Base-by-base conservation (phyloP, 176 grass and related monocot genomes). In the Poa pratensis region DNA sequence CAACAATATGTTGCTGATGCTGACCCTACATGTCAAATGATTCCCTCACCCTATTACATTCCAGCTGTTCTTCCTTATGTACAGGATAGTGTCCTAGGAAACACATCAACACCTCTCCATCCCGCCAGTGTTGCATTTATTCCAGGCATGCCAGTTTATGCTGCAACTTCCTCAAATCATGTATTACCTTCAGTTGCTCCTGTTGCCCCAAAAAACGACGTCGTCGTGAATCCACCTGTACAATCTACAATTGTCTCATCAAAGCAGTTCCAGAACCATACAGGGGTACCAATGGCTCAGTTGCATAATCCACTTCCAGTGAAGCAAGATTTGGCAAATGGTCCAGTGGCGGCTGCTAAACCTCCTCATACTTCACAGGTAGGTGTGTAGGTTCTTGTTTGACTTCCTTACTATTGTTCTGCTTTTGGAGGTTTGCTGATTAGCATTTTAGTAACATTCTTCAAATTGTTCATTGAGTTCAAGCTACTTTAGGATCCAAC, bases 181-280 rank as follows among this genome's bases (percentile, higher is more conserved):
- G 30, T 51, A 73, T 63, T 88, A 42, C 75, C 78, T 45, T 75
- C 52, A 61, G 62, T 87, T 80, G 65, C 68, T 40, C 63, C 87
- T 63, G 50, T 83, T 8, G 70, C 64, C 85, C 82, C 26, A 5
- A 92, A 89, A 78, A 80, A 65, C 34, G 77, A 70, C 45, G 26
- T 79, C 46, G 64, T 58, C 43, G 5, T 69, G 35, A 84, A 79
- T 90, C 68, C 79, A 77, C 82, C 82, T 34, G 35, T 79, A 67
- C 90, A 90, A 71, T 82, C 82, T 54, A 86, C 82, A 35, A 60
- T 84, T 83, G 82, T 89, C 9, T 70, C 87, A 12, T 84, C 82
- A 68, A 91, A 94, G 80, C 83, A 91, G 53, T 88, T 92, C 86
- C 88, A 87, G 79, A 67, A 84, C 48, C 82, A 77, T 74, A 34